These are phyloP conservation scores for Penicillium sp. DNA, from an alignment of 2,329 filamentous ascomycete species.

Conservation along the genomic window DNA sequence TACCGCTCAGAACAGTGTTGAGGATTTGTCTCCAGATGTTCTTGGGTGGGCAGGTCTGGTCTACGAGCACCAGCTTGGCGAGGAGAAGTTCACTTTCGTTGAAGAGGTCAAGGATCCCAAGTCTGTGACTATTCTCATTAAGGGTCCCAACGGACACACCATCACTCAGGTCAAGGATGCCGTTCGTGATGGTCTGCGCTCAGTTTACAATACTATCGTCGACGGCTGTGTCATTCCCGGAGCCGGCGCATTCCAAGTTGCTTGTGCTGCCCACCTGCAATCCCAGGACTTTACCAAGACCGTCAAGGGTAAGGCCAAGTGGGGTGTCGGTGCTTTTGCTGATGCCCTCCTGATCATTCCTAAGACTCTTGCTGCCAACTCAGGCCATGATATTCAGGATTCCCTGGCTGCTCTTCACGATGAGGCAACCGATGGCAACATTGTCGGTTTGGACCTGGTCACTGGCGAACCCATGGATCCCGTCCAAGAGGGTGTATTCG, in stretches of 20 bases:
- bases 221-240: slow-evolving; percentile 93
- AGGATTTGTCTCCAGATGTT: slow-evolving; percentile 81
- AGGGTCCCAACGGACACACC: slow-evolving; percentile 94
- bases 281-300: slow-evolving; percentile 83
- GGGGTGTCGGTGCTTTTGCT: slow-evolving; percentile 89
- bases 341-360: slow-evolving; percentile 94
- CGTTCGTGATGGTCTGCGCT: slow-evolving; percentile 88
- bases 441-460: slow-evolving; percentile 80
- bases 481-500: slow-evolving; percentile 85
- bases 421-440: slow-evolving; percentile 77
- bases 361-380: slow-evolving; percentile 94
- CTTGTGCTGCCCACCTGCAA: slow-evolving; percentile 81
- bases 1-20: slow-evolving; percentile 89
- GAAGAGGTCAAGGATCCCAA: slow-evolving; percentile 99
- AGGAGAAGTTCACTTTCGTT: slow-evolving; percentile 98
- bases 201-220: slow-evolving; percentile 99
- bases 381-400: slow-evolving; percentile 95
- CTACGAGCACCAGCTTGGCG: slow-evolving; percentile 94
- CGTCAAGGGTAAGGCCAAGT: slow-evolving; percentile 97
- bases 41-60: slow-evolving; percentile 95
- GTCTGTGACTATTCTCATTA: slow-evolving; percentile 95
- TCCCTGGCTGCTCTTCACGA: slow-evolving; percentile 83
- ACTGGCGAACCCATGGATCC: slow-evolving; percentile 95
- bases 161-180: slow-evolving; percentile 97
- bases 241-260: slow-evolving; percentile 92